A percentile compares a stretch with the other conserved stretches of the same genome.
Evolutionary conservation across 2,329 filamentous ascomycete genomes (phyloP).

Genomic region (Fusarium sp.): DNA sequence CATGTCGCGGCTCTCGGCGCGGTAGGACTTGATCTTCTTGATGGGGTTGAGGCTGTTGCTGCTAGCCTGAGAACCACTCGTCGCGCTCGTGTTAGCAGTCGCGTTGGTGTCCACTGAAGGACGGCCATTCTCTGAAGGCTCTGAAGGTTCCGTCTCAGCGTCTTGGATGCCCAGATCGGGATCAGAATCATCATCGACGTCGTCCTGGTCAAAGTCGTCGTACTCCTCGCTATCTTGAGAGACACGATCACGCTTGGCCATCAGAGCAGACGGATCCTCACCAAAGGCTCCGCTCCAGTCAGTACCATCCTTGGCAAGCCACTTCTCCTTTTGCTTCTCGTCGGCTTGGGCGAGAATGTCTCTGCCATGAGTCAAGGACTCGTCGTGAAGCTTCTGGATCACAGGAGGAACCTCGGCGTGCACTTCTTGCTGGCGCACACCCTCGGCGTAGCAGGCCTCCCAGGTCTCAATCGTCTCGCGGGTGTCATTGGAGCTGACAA

Average conservation of each 20-base stretch:
- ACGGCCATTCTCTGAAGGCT: conserved; percentile 46
- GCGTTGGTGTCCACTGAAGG: conserved; percentile 57
- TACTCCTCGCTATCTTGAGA: conserved; percentile 53
- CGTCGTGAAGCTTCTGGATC: conserved; percentile 82
- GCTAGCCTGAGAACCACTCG: conserved; percentile 49
- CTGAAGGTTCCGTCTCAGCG: conserved; percentile 53
- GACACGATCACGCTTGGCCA: conserved; percentile 51
- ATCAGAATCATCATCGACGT: conserved; percentile 49
- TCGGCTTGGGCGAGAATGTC: conserved; percentile 82
- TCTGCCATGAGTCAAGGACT: conserved; percentile 81
- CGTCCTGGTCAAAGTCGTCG: conserved; percentile 54
- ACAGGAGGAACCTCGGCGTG: conserved; percentile 78
- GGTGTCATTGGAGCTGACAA: conserved; percentile 87
- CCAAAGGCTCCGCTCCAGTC: conserved; percentile 93
- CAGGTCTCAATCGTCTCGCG: conserved; percentile 95
- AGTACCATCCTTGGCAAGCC: conserved; percentile 82
- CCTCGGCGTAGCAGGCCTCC: conserved; percentile 91
- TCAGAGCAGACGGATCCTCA: conserved; percentile 71
- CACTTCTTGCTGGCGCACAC: conserved; percentile 80
- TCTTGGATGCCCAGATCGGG: conserved; percentile 72
- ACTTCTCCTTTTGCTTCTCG: conserved; percentile 79
- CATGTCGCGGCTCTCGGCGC: conserved; percentile 77
- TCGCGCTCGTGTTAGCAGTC: conserved; percentile 49
- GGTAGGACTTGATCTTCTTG: conserved; percentile 72
- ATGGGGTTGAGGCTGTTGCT: conserved; percentile 64